A percentile compares a stretch with the other conserved stretches of the same genome.
These are phyloP conservation scores for Rhododendron simsii DNA, from an alignment of 148 eudicot genomes.

Conservation along the genomic window DNA sequence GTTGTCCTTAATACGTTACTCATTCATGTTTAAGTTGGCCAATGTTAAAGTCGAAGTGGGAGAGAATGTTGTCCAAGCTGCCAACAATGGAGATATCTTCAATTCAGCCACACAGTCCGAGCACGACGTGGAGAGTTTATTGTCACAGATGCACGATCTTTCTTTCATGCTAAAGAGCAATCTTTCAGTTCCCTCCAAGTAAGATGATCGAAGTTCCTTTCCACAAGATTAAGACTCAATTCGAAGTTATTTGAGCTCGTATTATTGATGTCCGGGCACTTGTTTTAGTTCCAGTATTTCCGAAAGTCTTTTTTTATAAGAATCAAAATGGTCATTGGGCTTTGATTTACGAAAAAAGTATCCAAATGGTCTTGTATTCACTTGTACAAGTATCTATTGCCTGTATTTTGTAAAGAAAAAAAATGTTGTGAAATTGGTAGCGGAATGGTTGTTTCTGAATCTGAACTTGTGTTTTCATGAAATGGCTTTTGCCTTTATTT, in stretches of 20 bases:
- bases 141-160: conserved; percentile 82
- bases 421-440: not conserved
- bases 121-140: conserved; percentile 40
- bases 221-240: conserved; percentile 8
- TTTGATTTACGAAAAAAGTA: not conserved
- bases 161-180: conserved; percentile 70
- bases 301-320: not conserved
- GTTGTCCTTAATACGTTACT: not conserved
- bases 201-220: conserved; percentile 13
- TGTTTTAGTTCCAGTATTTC: not conserved
- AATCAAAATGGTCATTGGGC: not conserved
- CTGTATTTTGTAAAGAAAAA: not conserved
- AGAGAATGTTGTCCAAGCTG: conserved; percentile 16
- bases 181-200: conserved; percentile 53
- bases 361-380: not conserved
- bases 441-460: not conserved
- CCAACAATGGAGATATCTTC: conserved; percentile 19
- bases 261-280: not conserved
- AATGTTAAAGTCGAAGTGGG: conserved; percentile 21
- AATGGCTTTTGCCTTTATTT: not conserved
- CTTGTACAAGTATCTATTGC: not conserved
- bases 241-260: not conserved
- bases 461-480: not conserved
- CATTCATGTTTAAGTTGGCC: conserved; percentile 14
- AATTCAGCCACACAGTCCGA: conserved; percentile 17